These are phyloP conservation scores for Alternaria infectoria DNA, from an alignment of 2,329 filamentous ascomycete genomes.

Conservation along the genomic window DNA sequence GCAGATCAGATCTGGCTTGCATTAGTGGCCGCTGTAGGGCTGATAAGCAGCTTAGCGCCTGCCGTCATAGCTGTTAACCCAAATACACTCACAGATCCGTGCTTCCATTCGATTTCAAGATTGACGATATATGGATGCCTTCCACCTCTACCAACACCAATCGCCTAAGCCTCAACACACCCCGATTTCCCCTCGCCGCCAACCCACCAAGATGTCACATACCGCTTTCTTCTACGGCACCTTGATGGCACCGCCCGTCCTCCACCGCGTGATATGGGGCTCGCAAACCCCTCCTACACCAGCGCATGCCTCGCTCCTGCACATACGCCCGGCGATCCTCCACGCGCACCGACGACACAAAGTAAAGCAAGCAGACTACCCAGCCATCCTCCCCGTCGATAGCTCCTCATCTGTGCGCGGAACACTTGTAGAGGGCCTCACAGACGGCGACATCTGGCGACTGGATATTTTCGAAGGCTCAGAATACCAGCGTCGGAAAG, in stretches of 20 bases:
- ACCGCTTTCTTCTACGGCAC: constrained; percentile 73
- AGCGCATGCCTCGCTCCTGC: constrained; percentile 62
- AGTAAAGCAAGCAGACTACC: constrained; percentile 76
- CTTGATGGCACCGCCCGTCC: constrained; percentile 84
- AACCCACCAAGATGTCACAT: constrained; percentile 45
- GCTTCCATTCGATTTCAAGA: background rate
- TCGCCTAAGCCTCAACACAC: background rate
- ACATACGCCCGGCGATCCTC: constrained; percentile 77
- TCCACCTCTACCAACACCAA: constrained; percentile 14
- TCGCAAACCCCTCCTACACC: constrained; percentile 55
- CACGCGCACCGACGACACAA: constrained; percentile 73
- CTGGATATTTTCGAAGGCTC: constrained; percentile 83
- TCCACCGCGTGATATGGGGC: constrained; percentile 83
- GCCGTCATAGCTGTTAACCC: background rate
- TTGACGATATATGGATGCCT: background rate
- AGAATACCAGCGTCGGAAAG: constrained; percentile 67
- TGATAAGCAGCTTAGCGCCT: constrained; percentile 16
- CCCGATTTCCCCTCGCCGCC: background rate
- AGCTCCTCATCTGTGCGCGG: constrained; percentile 65
- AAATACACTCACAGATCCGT: background rate
- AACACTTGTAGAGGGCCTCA: constrained; percentile 77
- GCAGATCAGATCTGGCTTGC: constrained; percentile 16
- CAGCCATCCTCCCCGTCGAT: constrained; percentile 67
- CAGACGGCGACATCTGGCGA: constrained; percentile 73
- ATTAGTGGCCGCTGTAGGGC: constrained; percentile 32